A percentile compares a stretch with the other conserved stretches of the same genome.
These are phyloP conservation scores for Aurinia saxatilis DNA, from an alignment of 345 rosid species.

Conservation along the genomic window DNA sequence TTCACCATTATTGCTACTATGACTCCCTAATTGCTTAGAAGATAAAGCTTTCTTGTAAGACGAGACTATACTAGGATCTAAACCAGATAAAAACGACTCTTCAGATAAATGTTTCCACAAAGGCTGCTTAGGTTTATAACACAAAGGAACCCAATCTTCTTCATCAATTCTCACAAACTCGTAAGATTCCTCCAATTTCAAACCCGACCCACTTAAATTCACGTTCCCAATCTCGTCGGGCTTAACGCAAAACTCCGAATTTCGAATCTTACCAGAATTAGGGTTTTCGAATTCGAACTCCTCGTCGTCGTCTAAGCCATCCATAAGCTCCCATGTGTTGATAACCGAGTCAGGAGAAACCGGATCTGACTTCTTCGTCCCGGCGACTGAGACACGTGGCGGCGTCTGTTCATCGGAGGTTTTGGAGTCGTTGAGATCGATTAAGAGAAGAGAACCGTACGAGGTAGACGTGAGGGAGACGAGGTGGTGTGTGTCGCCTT, in stretches of 20 bases:
- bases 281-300: conserved; percentile 30
- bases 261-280: conserved; percentile 19
- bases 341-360: conserved; percentile 75
- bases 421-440: conserved; percentile 28
- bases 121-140: conserved; percentile 37
- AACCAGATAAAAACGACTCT: conserved; percentile 52
- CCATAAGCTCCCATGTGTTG: conserved; percentile 97
- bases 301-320: conserved; percentile 71
- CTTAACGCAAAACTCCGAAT: conserved; percentile 6
- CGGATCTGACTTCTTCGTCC: conserved; percentile 17
- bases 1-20: conserved; percentile 7
- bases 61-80: conserved; percentile 59
- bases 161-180: conserved; percentile 23
- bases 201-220: conserved; percentile 20
- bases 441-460: conserved; percentile 67
- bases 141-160: conserved; percentile 27
- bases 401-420: conserved; percentile 23
- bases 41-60: conserved; percentile 65
- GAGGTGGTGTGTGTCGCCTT: conserved; percentile 86
- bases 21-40: conserved; percentile 43
- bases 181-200: conserved; percentile 28
- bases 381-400: conserved; percentile 20
- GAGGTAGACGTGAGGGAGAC: conserved; percentile 82
- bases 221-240: conserved; percentile 24
- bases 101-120: conserved; percentile 72